phyloP scores from a whole-genome alignment of 208 protist species.

The Borovskyia barvae region DNA sequence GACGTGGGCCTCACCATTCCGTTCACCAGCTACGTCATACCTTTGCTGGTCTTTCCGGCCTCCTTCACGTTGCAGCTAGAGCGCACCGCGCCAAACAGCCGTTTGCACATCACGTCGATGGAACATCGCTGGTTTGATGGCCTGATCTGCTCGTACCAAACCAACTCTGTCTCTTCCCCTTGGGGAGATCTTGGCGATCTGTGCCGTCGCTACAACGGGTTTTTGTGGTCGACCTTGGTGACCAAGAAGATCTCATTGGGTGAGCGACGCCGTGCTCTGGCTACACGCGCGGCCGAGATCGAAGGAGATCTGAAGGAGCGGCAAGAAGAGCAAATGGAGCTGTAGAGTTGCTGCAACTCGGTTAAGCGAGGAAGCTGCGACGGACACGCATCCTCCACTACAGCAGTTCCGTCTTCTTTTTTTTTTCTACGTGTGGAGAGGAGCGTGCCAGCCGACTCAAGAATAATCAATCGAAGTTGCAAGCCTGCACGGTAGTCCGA shows the following conservation, averaged over 20 bases:
- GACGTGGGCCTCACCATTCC: slow-evolving; percentile 42
- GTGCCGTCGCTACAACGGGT: slow-evolving; percentile 57
- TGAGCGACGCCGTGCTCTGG: slow-evolving; percentile 16
- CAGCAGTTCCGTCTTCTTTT: too few species aligned
- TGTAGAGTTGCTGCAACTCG: too few species aligned
- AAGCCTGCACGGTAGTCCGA: too few species aligned
- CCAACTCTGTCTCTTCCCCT: slow-evolving; percentile 37
- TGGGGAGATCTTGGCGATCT: slow-evolving; percentile 75
- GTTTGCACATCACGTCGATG: slow-evolving; percentile 35
- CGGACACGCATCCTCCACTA: too few species aligned
- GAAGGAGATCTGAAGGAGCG: slow-evolving; percentile 16
- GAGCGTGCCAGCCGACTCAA: too few species aligned
- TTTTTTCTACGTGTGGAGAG: too few species aligned
- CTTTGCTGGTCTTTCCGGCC: slow-evolving; percentile 29
- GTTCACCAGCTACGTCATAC: slow-evolving; percentile 27
- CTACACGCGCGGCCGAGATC: slow-evolving; percentile 5
- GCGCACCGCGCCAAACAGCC: not conserved
- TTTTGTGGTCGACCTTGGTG: slow-evolving; percentile 43
- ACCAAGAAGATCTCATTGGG: slow-evolving; percentile 37
- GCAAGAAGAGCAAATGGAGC: slow-evolving; percentile 26
- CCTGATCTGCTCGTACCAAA: slow-evolving; percentile 50
- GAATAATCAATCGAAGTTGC: too few species aligned
- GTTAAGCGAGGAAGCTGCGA: too few species aligned
- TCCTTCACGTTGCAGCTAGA: slow-evolving; percentile 60
- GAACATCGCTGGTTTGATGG: slow-evolving; percentile 84